A percentile compares a stretch with the other conserved stretches of the same genome.
phyloP scores from a whole-genome alignment of 768 basidiomycete species.

The Paxillus involutus region DNA sequence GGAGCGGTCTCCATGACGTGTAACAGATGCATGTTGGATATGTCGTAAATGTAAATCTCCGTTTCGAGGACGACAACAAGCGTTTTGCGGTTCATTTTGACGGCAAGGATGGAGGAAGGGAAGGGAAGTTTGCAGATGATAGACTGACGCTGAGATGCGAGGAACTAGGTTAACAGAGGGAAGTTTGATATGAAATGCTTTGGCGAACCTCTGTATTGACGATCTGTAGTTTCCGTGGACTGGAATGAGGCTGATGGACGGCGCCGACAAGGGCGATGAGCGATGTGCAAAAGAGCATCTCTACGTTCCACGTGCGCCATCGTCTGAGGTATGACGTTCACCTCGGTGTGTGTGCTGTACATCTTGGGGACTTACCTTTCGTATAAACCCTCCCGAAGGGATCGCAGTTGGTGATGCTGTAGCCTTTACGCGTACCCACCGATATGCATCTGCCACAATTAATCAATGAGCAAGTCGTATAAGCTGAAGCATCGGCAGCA shows the following conservation, averaged over 20 bases:
- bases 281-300: conserved; percentile 99
- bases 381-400: conserved; percentile 96
- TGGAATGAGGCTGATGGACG: conserved; percentile 87
- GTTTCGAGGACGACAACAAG: conserved; percentile 93
- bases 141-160: conserved; percentile 73
- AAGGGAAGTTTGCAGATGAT: conserved; percentile 99
- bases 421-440: conserved; percentile 93
- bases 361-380: conserved; percentile 65
- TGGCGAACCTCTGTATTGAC: conserved; percentile 93
- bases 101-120: conserved; percentile 94
- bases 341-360: neutral
- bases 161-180: neutral
- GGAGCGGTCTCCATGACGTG: conserved; percentile 97
- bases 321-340: conserved; percentile 49
- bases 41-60: conserved; percentile 99
- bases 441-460: conserved; percentile 73
- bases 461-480: conserved; percentile 2
- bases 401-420: conserved; percentile 97
- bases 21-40: conserved; percentile 95
- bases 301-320: conserved; percentile 93
- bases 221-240: conserved; percentile 93
- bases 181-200: neutral
- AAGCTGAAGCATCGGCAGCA: neutral
- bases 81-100: conserved; percentile 96
- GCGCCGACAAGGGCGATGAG: conserved; percentile 96